Percentiles rank a stretch among this genome's conserved stretches.
These are phyloP conservation scores for Chondrostereum purpureum DNA, from an alignment of 1,284 basidiomycete genomes.

Conservation along the genomic window DNA sequence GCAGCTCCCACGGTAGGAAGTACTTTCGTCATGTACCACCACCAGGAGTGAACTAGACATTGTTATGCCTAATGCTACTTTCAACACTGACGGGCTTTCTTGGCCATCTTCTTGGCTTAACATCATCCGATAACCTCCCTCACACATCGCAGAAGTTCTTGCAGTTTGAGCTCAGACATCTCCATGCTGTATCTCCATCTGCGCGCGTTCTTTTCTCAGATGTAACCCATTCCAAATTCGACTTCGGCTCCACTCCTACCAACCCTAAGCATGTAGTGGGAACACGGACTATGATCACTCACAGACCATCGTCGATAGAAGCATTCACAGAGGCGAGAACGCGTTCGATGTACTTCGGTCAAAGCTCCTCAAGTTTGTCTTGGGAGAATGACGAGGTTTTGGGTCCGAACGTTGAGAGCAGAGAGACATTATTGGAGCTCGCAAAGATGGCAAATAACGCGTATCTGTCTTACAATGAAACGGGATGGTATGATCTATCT, in stretches of 20 bases:
- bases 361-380: slow-evolving; percentile 37
- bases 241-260: slow-evolving; percentile 2
- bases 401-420: slow-evolving; percentile 69
- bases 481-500: slow-evolving; percentile 74
- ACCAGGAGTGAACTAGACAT: background rate
- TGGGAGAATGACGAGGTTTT: slow-evolving; percentile 61
- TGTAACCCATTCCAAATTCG: slow-evolving; percentile 22
- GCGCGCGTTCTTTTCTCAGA: slow-evolving; percentile 60
- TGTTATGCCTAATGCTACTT: background rate
- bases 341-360: slow-evolving; percentile 41
- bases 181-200: slow-evolving; percentile 51
- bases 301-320: slow-evolving; percentile 46
- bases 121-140: background rate
- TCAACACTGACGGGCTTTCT: background rate
- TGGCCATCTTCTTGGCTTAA: background rate
- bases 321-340: slow-evolving; percentile 43
- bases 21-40: no score
- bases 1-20: no score
- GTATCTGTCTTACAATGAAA: slow-evolving; percentile 54
- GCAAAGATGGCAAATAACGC: slow-evolving; percentile 96
- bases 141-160: slow-evolving; percentile 19
- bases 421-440: slow-evolving; percentile 73
- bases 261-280: slow-evolving; percentile 29
- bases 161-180: slow-evolving; percentile 59
- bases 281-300: slow-evolving; percentile 33